Conservation (phyloP, 768 basidiomycete genomes). For the Mycena chlorophos region DNA sequence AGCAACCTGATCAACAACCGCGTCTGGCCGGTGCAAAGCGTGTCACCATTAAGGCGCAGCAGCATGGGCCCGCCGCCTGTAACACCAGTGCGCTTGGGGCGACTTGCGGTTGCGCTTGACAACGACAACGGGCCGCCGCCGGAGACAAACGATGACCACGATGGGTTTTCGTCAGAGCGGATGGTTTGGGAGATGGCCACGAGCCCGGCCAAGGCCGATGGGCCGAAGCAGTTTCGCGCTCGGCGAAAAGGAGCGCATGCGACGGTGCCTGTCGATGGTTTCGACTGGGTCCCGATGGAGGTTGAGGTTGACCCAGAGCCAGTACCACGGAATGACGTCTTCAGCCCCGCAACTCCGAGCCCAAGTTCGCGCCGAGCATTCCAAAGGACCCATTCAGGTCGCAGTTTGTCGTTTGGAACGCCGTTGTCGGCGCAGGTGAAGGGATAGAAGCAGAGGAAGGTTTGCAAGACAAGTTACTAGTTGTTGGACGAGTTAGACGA, state of each 20-base stretch:
- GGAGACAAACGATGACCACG: background rate
- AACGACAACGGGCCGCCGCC: no score
- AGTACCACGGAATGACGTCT: background rate
- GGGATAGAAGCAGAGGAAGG: no score
- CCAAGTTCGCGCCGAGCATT: background rate
- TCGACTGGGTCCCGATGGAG: background rate
- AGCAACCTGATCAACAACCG: background rate
- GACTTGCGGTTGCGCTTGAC: background rate
- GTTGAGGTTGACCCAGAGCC: background rate
- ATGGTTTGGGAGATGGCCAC: no score
- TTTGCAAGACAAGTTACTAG: no score
- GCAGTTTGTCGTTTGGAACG: background rate
- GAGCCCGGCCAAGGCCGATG: background rate
- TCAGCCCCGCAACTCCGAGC: background rate
- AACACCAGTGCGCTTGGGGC: background rate
- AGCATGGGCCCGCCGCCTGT: background rate
- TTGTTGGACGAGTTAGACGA: no score
- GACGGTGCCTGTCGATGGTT: background rate
- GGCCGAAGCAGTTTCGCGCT: background rate
- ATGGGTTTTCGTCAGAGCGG: background rate
- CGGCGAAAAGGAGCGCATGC: background rate
- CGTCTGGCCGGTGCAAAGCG: background rate
- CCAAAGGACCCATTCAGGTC: background rate
- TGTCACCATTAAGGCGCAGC: background rate
- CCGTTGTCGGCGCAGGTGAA: no score